These are phyloP conservation scores for Hanseniaspora taiwanica DNA, from an alignment of 805 yeast species.

Conservation along the genomic window DNA sequence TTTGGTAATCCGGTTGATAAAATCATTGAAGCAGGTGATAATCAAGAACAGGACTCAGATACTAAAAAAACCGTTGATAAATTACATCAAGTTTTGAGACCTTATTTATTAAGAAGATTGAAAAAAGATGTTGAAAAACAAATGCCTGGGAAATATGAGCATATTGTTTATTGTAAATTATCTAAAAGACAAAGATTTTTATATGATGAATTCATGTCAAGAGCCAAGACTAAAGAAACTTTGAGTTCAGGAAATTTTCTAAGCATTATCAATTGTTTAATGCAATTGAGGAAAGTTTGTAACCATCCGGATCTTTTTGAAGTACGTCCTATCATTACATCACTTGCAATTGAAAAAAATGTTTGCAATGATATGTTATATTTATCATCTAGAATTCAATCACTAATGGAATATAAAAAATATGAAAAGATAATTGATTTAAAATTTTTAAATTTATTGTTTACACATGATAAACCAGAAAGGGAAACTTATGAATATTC, in stretches of 20 bases:
- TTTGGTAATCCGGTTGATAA: conserved; percentile 95
- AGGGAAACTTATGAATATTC: too few relatives aligned
- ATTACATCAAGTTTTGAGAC: conserved; percentile 86
- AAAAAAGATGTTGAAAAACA: conserved; percentile 96
- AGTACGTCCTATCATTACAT: conserved; percentile 86
- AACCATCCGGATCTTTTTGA: conserved; percentile 95
- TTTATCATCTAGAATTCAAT: conserved; percentile 9
- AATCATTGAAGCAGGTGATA: conserved; percentile 54
- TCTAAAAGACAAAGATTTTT: conserved; percentile 85
- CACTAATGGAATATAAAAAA: conserved; percentile 28
- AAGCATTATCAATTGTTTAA: conserved; percentile 89
- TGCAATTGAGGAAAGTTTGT: conserved; percentile 95
- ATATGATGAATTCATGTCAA: conserved; percentile 93
- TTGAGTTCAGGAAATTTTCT: conserved; percentile 87
- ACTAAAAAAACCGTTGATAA: conserved; percentile 76
- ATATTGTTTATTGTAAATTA: conserved; percentile 78
- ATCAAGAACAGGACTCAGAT: conserved; percentile 39
- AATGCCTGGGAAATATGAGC: conserved; percentile 98
- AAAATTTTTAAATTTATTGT: conserved; percentile 45
- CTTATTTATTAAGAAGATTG: conserved; percentile 79
- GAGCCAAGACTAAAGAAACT: conserved; percentile 91
- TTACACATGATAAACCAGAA: conserved; percentile 32
- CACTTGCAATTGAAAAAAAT: conserved; percentile 61
- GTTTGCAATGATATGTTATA: conserved; percentile 38
- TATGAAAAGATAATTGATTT: conserved; percentile 28